phyloP scores from a whole-genome alignment of 2,329 filamentous ascomycete species.

The Capronia coronata region DNA sequence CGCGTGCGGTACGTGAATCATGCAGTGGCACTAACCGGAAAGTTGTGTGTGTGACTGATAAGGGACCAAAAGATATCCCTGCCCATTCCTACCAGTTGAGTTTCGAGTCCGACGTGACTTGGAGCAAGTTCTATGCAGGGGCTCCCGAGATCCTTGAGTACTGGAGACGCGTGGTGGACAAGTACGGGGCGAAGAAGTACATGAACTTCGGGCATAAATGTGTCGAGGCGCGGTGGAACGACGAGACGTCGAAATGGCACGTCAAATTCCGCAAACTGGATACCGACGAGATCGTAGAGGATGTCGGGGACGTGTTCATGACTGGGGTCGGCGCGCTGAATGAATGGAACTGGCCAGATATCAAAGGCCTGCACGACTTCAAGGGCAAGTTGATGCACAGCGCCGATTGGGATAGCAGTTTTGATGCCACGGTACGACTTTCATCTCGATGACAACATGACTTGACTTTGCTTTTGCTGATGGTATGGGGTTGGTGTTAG shows the following conservation, averaged over 20 bases:
- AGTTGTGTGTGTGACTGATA: not conserved
- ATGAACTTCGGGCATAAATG: constrained; percentile 30
- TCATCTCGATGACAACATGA: no score
- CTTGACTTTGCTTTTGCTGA: no score
- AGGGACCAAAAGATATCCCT: constrained; percentile 13
- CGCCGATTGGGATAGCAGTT: constrained; percentile 30
- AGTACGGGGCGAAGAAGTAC: constrained; percentile 28
- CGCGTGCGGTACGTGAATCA: constrained; percentile 8
- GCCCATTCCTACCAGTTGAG: constrained; percentile 24
- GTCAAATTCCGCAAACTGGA: constrained; percentile 20
- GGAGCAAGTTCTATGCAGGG: constrained; percentile 27
- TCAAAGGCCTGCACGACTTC: constrained; percentile 30
- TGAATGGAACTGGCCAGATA: constrained; percentile 40
- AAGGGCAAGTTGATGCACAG: constrained; percentile 32
- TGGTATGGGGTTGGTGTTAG: not conserved
- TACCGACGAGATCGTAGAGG: constrained; percentile 25
- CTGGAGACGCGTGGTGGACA: constrained; percentile 20
- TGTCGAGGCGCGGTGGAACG: constrained; percentile 26
- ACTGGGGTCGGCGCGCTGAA: constrained; percentile 56
- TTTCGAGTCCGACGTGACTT: constrained; percentile 18
- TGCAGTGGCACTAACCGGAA: not conserved
- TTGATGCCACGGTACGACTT: constrained; percentile 18
- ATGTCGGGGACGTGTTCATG: constrained; percentile 48
- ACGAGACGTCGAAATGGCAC: constrained; percentile 27
- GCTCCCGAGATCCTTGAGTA: constrained; percentile 27